Evolutionary conservation across 2,329 filamentous ascomycete genomes (phyloP), one percentile per base, ranked within the genome.

Genomic region (Cryphonectria japonica): DNA sequence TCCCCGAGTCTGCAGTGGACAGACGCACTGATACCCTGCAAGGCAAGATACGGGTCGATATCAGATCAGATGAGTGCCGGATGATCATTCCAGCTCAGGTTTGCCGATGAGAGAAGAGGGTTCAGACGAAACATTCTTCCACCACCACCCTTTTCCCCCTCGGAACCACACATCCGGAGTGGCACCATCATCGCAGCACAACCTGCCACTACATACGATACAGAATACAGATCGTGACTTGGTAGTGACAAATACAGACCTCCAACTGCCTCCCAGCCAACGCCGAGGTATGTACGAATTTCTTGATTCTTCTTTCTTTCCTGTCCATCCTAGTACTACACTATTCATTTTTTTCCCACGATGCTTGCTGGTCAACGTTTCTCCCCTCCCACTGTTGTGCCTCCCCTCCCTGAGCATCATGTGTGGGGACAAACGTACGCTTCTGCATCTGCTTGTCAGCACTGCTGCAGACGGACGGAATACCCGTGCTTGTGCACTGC

Each of bases 1-100:
- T 39, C 11, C 19, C 8, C n/a, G 59, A 61, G 8, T 61, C 59
- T 37, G 59, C 59, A 39, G 32, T 39, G 59, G 32, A 26, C 59
- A 22, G 59, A 61, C 59, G 59, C 34, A 61, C 59, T 61, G 59
- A n/a, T 34, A 61, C 59, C 59, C 59, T 61, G 59, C 59, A 61
- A n/a, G 59, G 59, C 59, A 32, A 37, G 59, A 61, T 22, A 61
- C 34, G 32, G 54, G 22, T 61, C 32, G 59, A 61, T 61, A 61
- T 39, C 16, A 39, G 32, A 61, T 39, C 16, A 39, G 32, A 61
- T 39, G 59, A 39, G 32, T 22, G 59, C 59, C 59, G 26, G 19
- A 22, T 19, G 22, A 37, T 9, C 59, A 37, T n/a, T 32, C 22
- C 34, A 32, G 26, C 26, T 34, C 57, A 57, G 43, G 43, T 50